phyloP scores from a whole-genome alignment of 192 early-diverging fungal species.

The Funneliformis geosporum region DNA sequence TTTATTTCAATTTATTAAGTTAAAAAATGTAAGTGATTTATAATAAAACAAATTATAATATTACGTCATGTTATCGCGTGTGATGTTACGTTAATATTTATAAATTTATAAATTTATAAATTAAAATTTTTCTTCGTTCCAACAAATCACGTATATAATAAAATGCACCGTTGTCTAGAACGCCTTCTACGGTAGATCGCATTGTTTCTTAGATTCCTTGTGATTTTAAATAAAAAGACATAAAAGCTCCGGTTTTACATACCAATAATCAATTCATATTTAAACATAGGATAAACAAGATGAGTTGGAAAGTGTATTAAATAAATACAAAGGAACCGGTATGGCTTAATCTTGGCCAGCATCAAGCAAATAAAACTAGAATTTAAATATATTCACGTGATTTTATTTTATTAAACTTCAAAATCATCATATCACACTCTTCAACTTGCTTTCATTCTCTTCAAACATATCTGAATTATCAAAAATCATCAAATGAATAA shows the following conservation, averaged over 20 bases:
- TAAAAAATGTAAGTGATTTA: no score
- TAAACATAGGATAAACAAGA: conserved; percentile 43
- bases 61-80: no score
- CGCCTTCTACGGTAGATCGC: no score
- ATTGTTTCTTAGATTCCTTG: conserved; percentile 9
- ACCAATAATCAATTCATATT: conserved; percentile 44
- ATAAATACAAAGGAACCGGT: conserved; percentile 37
- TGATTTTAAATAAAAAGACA: conserved; percentile 29
- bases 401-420: neutral
- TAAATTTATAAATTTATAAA: no score
- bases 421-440: conserved; percentile 6
- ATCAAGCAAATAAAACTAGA: no score
- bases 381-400: no score
- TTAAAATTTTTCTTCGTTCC: no score
- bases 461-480: conserved; percentile 26
- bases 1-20: no score
- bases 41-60: no score
- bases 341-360: neutral
- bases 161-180: no score
- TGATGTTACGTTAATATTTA: no score
- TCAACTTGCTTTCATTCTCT: conserved; percentile 19
- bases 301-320: conserved; percentile 35
- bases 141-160: no score
- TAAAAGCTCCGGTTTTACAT: conserved; percentile 38
- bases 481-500: conserved; percentile 10